Evolutionary conservation across 1,284 basidiomycete species (phyloP), one percentile per base, ranked within the genome.

Genomic region (Sporisorium scitamineum): DNA sequence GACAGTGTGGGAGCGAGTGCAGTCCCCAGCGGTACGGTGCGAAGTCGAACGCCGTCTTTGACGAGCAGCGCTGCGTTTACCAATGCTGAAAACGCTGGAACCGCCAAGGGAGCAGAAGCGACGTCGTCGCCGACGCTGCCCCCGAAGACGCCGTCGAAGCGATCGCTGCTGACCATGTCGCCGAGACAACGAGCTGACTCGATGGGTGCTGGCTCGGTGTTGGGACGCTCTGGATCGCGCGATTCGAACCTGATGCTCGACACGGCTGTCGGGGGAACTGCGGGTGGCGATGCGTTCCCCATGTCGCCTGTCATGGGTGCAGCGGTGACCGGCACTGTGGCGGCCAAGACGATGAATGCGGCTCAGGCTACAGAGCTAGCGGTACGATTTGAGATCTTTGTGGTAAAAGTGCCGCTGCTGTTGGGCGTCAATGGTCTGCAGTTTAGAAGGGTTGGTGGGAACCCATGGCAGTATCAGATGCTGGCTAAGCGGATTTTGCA

Each of bases 401-500:
- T 85, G 5, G 84, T 85, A 42, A 84, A 84, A 31, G 82, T 85
- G 20, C 96, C 96, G 32, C 93, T 92, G 89, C 86, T 99, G 64
- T 94, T 95, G 1, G 86, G 86, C 14, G 88, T 99, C 32, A 94
- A 97, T 84, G 96, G 96, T 1, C 92, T 99, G 64, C 96, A 98
- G 85, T 99, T 99, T 88, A 91, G 95, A 59, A 89, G 96, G 63
- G 90, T 93, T 0, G 91, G 93, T 48, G 95, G 95, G 3, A 94
- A 97, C 79, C 94, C 94, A 2, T 97, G 95, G 95, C 94, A 97
- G 87, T 86, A 86, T 67, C 97, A 97, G 85, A 95, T 94, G 92
- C 89, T 98, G 54, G 95, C 95, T n/a, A 90, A 94, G 82, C 89
- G 95, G 66, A 94, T 97, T 47, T 86, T 97, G 79, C 93, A 93